Evolutionary conservation across 208 protist genomes (phyloP), one percentile per base, ranked within the genome.

Genomic region (Trypanosoma mega): DNA sequence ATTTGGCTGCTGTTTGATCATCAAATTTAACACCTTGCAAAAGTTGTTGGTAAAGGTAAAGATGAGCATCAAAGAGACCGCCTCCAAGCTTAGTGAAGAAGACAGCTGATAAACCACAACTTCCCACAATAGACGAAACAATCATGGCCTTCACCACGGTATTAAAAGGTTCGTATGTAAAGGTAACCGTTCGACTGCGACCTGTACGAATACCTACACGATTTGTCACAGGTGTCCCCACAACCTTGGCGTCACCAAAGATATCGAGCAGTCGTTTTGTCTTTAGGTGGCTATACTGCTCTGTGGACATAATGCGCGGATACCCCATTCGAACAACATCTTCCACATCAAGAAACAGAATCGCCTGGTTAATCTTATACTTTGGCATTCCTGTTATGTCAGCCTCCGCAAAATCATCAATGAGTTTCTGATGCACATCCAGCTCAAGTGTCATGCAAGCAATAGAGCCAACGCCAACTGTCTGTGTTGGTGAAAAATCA

Each of bases 381-480:
- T 78, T 86, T 27, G 78, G 75, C 64, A 92, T 78, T n/a, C 86
- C 86, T 8, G 71, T 77, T 31, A 96, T 74, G 60, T 93, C 83
- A 23, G 76, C 85, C 52, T 87, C 77, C 21, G 71, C 76, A 21
- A 74, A 53, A 63, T 92, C 82, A 27, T 96, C 89, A 31, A 96
- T 78, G 56, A 91, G 74, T 39, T 63, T 76, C 64, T 96, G 82
- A 51, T 88, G 63, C 20, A 96, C 76, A 55, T 78, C 69, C 11
- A 96, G 60, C 58, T 96, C 82, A 9, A 96, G 68, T 30, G 89
- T 96, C 85, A 96, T 88, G 62, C 85, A 93, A 0, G 89, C 86
- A 55, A 96, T 92, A 51, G 83, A 92, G 29, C 89, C 89, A 23
- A 93, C 85, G 21, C 82, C 89, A 27, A 93, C 89, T 9, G 85